phyloP scores from a whole-genome alignment of 2,329 filamentous ascomycete genomes.

The Coniochaeta sp. region DNA sequence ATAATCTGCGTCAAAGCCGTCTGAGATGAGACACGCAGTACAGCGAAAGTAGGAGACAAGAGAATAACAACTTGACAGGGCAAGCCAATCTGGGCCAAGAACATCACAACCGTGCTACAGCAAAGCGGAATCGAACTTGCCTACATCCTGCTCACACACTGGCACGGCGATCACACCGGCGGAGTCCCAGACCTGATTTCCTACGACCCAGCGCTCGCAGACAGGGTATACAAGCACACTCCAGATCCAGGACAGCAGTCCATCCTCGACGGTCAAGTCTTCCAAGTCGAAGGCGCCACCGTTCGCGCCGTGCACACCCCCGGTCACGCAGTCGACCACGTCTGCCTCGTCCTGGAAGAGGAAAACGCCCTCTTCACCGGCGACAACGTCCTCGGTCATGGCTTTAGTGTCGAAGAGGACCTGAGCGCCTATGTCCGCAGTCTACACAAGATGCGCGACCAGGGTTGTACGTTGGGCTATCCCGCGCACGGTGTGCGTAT shows the following conservation, averaged over 20 bases:
- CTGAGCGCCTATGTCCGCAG: slow-evolving; percentile 55
- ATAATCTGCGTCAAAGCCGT: no score
- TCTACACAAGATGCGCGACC: no score
- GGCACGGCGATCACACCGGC: no score
- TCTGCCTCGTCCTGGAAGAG: slow-evolving; percentile 70
- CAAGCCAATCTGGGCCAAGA: no score
- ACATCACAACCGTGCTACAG: no score
- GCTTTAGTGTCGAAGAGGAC: slow-evolving; percentile 80
- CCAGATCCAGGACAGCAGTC: slow-evolving; percentile 19
- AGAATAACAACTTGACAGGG: no score
- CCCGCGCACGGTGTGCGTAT: no score
- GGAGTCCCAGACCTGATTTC: slow-evolving; percentile 51
- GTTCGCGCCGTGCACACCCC: slow-evolving; percentile 55
- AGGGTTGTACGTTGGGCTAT: no score
- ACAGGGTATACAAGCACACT: slow-evolving; percentile 24
- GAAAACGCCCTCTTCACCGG: slow-evolving; percentile 81
- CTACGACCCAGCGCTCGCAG: slow-evolving; percentile 30
- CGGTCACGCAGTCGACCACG: slow-evolving; percentile 77
- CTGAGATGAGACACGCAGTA: no score
- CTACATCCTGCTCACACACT: no score
- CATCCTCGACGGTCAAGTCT: slow-evolving; percentile 44
- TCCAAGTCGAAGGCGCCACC: slow-evolving; percentile 54
- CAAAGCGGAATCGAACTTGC: no score
- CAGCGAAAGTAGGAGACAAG: no score
- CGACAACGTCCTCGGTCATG: slow-evolving; percentile 83